Conservation (phyloP, 228 moss, liverwort and hornwort genomes). For the Sphagnum fallax region DNA sequence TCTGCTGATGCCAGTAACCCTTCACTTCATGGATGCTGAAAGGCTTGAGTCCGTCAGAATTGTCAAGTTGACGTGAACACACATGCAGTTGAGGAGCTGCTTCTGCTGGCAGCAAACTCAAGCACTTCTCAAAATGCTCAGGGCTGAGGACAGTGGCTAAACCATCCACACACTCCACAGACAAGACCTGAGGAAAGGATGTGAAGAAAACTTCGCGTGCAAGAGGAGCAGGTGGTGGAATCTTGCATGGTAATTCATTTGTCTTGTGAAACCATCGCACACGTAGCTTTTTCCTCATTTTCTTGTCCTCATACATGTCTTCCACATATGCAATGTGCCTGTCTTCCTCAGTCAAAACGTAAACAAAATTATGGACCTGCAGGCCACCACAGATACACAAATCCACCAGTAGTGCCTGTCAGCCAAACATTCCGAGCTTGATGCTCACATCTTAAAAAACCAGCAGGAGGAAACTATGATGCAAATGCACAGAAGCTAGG, state of each 20-base stretch:
- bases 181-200: slow-evolving; percentile 66
- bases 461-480: background rate
- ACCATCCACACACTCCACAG: slow-evolving; percentile 89
- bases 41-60: slow-evolving; percentile 59
- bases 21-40: slow-evolving; percentile 65
- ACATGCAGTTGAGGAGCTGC: slow-evolving; percentile 39
- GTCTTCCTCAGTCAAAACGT: slow-evolving; percentile 82
- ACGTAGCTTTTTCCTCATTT: slow-evolving; percentile 75
- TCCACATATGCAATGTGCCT: slow-evolving; percentile 81
- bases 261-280: slow-evolving; percentile 90
- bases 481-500: no score
- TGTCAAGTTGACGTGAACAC: slow-evolving; percentile 73
- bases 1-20: slow-evolving; percentile 65
- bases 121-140: slow-evolving; percentile 56
- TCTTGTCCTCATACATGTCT: slow-evolving; percentile 84
- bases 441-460: background rate
- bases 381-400: background rate
- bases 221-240: slow-evolving; percentile 68
- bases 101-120: slow-evolving; percentile 26
- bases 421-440: background rate
- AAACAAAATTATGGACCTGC: slow-evolving; percentile 73
- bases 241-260: slow-evolving; percentile 66
- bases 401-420: background rate
- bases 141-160: slow-evolving; percentile 70
- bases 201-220: slow-evolving; percentile 68